Conservation (phyloP, 371 early-diverging fungal species). For the Choanephora cucurbitarum region DNA sequence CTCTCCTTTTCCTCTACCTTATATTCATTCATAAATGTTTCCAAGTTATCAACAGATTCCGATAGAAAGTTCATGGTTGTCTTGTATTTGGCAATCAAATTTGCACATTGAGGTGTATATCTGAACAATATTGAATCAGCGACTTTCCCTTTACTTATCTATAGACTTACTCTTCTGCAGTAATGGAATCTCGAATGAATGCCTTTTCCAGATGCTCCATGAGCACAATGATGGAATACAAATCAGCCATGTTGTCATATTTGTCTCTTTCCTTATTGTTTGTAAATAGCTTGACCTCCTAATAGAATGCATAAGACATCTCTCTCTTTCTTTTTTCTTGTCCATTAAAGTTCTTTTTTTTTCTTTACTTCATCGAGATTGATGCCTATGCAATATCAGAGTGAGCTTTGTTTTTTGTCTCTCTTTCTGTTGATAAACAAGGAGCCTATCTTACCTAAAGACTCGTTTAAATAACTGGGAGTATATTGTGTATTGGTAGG, state of each 20-base stretch:
- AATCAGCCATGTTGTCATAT: constrained; percentile 91
- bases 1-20: constrained; percentile 46
- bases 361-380: constrained; percentile 46
- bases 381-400: constrained; percentile 22
- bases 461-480: constrained; percentile 29
- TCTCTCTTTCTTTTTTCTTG: too few relatives aligned
- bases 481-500: constrained; percentile 33
- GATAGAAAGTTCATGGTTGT: constrained; percentile 82
- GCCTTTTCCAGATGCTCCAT: constrained; percentile 93
- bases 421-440: too few relatives aligned
- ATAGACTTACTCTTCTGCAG: constrained; percentile 69
- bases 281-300: constrained; percentile 75
- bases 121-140: constrained; percentile 34
- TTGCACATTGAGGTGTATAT: constrained; percentile 88
- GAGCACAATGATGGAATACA: constrained; percentile 88
- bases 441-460: constrained; percentile 15
- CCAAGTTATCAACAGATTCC: constrained; percentile 67
- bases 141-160: not conserved
- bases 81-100: constrained; percentile 92
- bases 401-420: not conserved
- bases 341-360: not conserved
- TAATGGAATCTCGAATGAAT: constrained; percentile 87
- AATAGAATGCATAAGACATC: constrained; percentile 1
- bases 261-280: constrained; percentile 85
- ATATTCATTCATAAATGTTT: constrained; percentile 84